Percentiles rank a stretch among this genome's conserved stretches.
Evolutionary conservation across 306 rosid species (phyloP).

Genomic region (Rosa rugosa): DNA sequence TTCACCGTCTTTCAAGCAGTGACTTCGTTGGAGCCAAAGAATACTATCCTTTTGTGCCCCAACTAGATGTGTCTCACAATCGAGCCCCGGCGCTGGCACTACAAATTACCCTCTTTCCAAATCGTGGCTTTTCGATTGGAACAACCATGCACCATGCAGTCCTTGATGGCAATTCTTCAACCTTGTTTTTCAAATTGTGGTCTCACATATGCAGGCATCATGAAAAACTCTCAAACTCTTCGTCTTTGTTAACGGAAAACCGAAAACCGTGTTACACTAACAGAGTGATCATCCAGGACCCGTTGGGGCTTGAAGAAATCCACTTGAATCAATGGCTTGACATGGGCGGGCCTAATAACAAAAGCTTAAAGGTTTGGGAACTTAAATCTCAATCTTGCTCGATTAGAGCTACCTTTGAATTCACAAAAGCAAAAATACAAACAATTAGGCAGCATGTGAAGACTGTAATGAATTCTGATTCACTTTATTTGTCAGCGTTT

Average conservation of each 20-base stretch:
- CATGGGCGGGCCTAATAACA: slow-evolving; percentile 38
- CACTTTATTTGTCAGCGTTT: slow-evolving; percentile 3
- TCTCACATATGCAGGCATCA: slow-evolving; percentile 33
- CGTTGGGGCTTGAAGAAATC: not conserved
- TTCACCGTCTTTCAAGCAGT: slow-evolving; percentile 14
- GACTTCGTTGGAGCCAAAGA: not conserved
- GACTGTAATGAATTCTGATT: not conserved
- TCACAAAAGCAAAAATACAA: slow-evolving; percentile 4
- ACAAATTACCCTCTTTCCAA: slow-evolving; percentile 18
- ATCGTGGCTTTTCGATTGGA: slow-evolving; percentile 27
- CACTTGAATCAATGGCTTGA: slow-evolving; percentile 31
- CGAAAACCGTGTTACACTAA: not conserved
- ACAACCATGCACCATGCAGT: slow-evolving; percentile 21
- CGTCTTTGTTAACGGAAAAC: no score
- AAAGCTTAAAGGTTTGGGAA: slow-evolving; percentile 37
- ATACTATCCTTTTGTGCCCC: not conserved
- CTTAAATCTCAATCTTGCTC: slow-evolving; percentile 17
- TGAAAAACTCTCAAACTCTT: not conserved
- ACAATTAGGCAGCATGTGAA: not conserved
- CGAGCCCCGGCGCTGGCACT: slow-evolving; percentile 11
- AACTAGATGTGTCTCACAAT: not conserved
- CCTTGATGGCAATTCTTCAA: slow-evolving; percentile 16
- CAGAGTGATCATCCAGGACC: slow-evolving; percentile 33
- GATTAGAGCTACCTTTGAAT: slow-evolving; percentile 26
- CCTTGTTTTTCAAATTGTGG: slow-evolving; percentile 44